Conservation (phyloP, 1,284 basidiomycete species). For the Ceratobasidium sp. region DNA sequence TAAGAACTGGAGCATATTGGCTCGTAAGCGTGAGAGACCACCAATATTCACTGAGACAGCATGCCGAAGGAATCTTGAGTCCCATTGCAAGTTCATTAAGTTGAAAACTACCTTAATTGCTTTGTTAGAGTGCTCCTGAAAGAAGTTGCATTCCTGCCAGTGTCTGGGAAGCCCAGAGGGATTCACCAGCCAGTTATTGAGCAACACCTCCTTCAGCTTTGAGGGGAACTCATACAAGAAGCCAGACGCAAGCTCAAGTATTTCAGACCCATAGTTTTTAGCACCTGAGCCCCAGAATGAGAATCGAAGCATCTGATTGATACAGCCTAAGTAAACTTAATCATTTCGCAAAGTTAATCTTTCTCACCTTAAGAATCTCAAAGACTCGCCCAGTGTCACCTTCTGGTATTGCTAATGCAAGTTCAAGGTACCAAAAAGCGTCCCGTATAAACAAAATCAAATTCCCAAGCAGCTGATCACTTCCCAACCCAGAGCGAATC, state of each 20-base stretch:
- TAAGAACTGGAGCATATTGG: not conserved
- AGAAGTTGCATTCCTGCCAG: conserved; percentile 52
- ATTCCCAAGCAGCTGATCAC: conserved; percentile 60
- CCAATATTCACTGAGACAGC: not conserved
- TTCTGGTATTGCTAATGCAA: conserved; percentile 57
- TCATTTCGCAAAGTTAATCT: conserved; percentile 43
- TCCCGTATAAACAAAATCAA: conserved; percentile 58
- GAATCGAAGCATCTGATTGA: conserved; percentile 40
- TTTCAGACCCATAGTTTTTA: conserved; percentile 53
- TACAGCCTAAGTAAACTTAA: too few species aligned
- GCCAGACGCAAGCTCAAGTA: conserved; percentile 51
- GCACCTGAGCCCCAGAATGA: conserved; percentile 53
- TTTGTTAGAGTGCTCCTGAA: conserved; percentile 53
- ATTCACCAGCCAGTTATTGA: conserved; percentile 52
- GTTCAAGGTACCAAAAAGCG: conserved; percentile 57
- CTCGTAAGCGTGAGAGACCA: not conserved
- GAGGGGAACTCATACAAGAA: conserved; percentile 52
- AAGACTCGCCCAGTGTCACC: conserved; percentile 59
- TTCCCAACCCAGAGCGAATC: conserved; percentile 7
- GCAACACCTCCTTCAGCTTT: conserved; percentile 45
- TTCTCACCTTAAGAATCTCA: conserved; percentile 56
- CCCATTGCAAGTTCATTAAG: not conserved
- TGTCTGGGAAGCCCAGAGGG: conserved; percentile 49
- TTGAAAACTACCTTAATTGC: not conserved
- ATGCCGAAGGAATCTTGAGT: not conserved